A percentile compares a stretch with the other conserved stretches of the same genome.
phyloP scores from a whole-genome alignment of 2,329 filamentous ascomycete species.

The Penicillium sp. region DNA sequence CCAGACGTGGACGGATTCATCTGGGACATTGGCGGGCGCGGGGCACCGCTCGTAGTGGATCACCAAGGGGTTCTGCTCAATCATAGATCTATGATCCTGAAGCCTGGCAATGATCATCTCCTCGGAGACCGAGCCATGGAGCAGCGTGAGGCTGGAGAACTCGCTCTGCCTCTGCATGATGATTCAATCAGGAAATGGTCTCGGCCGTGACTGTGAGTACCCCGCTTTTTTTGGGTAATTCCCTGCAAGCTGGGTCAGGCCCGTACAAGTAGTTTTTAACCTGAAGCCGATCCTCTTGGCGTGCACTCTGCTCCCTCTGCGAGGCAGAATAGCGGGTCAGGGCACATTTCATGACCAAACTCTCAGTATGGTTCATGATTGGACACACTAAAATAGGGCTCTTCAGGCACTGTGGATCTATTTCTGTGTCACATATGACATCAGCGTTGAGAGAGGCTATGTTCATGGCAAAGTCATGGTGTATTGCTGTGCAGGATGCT shows the following conservation, averaged over 20 bases:
- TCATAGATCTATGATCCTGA: conserved; percentile 77
- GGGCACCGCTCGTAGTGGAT: conserved; percentile 69
- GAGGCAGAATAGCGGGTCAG: background rate
- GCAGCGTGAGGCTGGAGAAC: conserved; percentile 2
- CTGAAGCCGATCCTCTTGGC: background rate
- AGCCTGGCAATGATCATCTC: conserved; percentile 70
- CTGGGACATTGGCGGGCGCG: conserved; percentile 66
- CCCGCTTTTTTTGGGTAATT: background rate
- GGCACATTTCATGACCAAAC: background rate
- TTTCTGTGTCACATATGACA: background rate
- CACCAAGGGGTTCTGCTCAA: conserved; percentile 80
- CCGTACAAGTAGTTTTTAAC: background rate
- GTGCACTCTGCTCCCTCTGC: background rate
- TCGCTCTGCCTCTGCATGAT: conserved; percentile 10
- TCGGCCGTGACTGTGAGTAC: background rate
- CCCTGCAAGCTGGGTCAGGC: background rate
- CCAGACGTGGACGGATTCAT: conserved; percentile 73
- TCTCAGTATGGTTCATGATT: background rate
- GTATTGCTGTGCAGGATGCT: background rate
- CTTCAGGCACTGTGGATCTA: background rate
- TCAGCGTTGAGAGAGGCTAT: background rate
- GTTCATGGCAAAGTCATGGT: background rate
- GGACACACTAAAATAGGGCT: background rate
- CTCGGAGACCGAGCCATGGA: conserved; percentile 59
- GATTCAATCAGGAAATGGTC: background rate